These are phyloP conservation scores for Aspergillus carlsbadensis DNA, from an alignment of 495 filamentous ascomycete genomes.

Conservation along the genomic window DNA sequence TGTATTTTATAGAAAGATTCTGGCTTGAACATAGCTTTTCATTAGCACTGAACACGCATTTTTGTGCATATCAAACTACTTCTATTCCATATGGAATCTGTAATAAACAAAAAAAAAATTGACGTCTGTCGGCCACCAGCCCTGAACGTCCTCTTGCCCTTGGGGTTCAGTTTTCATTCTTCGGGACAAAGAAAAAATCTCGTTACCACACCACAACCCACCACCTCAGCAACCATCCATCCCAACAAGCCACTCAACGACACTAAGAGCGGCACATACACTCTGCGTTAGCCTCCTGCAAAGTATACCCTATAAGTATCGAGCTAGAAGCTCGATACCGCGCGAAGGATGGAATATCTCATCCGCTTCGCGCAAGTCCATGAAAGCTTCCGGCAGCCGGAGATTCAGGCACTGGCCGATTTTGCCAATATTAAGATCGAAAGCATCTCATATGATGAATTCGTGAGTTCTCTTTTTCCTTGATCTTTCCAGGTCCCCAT, in stretches of 20 bases:
- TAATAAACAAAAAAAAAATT: neutral
- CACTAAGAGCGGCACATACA: neutral
- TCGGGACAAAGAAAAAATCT: constrained; percentile 2
- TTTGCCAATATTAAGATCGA: constrained; percentile 66
- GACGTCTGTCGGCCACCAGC: neutral
- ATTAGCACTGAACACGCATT: neutral
- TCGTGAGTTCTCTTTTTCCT: constrained; percentile 51
- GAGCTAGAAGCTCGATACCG: neutral
- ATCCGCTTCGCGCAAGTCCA: constrained; percentile 88
- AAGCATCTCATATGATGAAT: constrained; percentile 66
- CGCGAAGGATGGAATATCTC: constrained; percentile 67
- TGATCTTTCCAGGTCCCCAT: constrained; percentile 1
- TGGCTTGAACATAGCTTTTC: constrained; percentile 5
- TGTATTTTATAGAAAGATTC: constrained; percentile 13
- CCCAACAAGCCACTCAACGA: neutral
- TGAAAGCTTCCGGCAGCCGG: constrained; percentile 83
- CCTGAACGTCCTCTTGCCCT: neutral
- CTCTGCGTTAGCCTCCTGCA: neutral
- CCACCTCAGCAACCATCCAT: neutral
- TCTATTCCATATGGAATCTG: neutral
- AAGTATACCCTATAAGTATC: neutral
- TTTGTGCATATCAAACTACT: neutral
- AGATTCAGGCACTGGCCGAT: constrained; percentile 79
- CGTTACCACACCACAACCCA: neutral
- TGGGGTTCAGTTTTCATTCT: neutral